Evolutionary conservation across 371 early-diverging fungal species (phyloP).

Genomic region (Capniomyces stellatus): DNA sequence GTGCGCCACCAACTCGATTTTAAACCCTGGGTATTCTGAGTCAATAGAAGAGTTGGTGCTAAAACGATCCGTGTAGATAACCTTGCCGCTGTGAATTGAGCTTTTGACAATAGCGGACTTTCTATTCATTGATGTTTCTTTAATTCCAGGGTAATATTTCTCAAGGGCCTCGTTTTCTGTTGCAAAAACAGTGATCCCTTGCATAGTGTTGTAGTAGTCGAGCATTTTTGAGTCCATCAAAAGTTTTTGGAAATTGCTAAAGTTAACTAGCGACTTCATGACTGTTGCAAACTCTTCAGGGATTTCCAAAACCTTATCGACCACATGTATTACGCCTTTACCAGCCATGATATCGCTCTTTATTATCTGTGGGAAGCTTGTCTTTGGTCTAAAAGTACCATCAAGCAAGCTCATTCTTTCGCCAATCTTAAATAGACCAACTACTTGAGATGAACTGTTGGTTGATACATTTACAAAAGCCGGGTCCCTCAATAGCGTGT

Average conservation of each 20-base stretch:
- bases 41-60: not conserved
- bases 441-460: not conserved
- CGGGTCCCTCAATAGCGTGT: not conserved
- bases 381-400: not conserved
- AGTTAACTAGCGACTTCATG: not conserved
- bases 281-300: not conserved
- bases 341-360: not conserved
- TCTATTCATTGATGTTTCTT: not conserved
- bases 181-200: constrained; percentile 1
- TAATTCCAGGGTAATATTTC: too few species aligned
- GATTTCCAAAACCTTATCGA: not conserved
- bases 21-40: not conserved
- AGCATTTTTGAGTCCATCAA: not conserved
- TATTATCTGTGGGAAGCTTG: not conserved
- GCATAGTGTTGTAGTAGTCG: not conserved
- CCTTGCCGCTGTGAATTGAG: not conserved
- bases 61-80: not conserved
- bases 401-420: not conserved
- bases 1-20: not conserved
- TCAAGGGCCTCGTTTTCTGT: not conserved
- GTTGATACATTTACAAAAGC: not conserved
- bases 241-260: not conserved
- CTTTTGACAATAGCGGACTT: not conserved
- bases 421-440: not conserved
- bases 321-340: constrained; percentile 1